Conservation (phyloP, 176 grass and related monocot genomes). For the Cenchrus americanus region DNA sequence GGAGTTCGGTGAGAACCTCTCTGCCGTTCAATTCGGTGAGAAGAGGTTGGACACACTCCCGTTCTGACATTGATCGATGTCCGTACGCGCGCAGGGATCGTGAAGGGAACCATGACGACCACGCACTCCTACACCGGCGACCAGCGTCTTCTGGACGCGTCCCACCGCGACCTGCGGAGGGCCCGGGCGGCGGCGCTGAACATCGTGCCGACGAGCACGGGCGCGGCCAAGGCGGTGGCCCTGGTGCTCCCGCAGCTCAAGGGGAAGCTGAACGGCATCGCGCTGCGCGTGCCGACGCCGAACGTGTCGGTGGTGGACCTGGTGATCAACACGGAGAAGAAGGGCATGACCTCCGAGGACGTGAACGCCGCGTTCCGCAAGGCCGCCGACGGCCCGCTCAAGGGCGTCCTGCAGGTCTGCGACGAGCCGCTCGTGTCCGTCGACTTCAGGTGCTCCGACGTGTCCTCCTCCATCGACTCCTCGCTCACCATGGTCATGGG, state of each 20-base stretch:
- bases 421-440: conserved; percentile 91
- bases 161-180: conserved; percentile 84
- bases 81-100: conserved; percentile 52
- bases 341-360: conserved; percentile 77
- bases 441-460: conserved; percentile 92
- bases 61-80: too few species aligned
- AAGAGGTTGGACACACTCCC: too few species aligned
- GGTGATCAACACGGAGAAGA: conserved; percentile 92
- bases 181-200: conserved; percentile 89
- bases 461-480: conserved; percentile 82
- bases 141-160: conserved; percentile 95
- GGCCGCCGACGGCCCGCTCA: conserved; percentile 69
- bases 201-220: conserved; percentile 97
- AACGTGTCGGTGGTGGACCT: conserved; percentile 98
- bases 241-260: conserved; percentile 94
- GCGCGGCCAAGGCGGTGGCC: conserved; percentile 88
- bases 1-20: conserved; percentile 68
- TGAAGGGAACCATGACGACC: conserved; percentile 99
- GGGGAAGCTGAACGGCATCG: conserved; percentile 98
- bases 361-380: conserved; percentile 82
- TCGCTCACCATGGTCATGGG: conserved; percentile 99
- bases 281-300: conserved; percentile 95
- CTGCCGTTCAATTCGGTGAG: neutral
- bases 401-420: conserved; percentile 80
- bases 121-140: conserved; percentile 98